A percentile compares a stretch with the other conserved stretches of the same genome.
Evolutionary conservation across 768 basidiomycete species (phyloP).

Genomic region (Lactifluus hygrophoroides): DNA sequence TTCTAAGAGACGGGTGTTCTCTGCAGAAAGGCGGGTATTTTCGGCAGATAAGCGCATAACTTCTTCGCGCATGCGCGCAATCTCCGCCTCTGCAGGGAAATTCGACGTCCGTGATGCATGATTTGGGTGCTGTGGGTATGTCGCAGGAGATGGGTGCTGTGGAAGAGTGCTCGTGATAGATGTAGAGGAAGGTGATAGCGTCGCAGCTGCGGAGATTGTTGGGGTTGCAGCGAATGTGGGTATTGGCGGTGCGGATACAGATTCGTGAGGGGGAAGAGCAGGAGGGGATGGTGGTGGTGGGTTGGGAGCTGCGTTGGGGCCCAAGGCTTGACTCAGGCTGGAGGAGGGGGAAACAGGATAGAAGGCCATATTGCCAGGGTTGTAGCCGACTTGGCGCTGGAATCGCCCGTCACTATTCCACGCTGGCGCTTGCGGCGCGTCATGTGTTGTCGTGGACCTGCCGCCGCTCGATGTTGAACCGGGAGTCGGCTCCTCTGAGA

Average conservation of each 20-base stretch:
- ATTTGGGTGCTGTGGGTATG: slow-evolving; percentile 5
- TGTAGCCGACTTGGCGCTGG: slow-evolving; percentile 16
- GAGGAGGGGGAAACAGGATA: slow-evolving; percentile 17
- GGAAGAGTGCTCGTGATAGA: slow-evolving; percentile 12
- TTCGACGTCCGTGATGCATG: slow-evolving; percentile 3
- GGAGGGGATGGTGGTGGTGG: slow-evolving; percentile 11
- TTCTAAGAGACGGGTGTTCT: slow-evolving; percentile 17
- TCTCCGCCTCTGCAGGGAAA: slow-evolving; percentile 6
- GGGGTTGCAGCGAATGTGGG: slow-evolving; percentile 11
- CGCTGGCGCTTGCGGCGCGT: slow-evolving; percentile 11
- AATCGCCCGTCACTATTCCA: slow-evolving; percentile 14
- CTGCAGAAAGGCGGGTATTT: slow-evolving; percentile 18
- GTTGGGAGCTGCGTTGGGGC: slow-evolving; percentile 10
- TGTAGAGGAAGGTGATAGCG: slow-evolving; percentile 12
- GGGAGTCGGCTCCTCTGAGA: slow-evolving; percentile 11
- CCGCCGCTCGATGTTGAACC: slow-evolving; percentile 12
- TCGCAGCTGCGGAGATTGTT: slow-evolving; percentile 5
- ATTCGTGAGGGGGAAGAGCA: slow-evolving; percentile 5
- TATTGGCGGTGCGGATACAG: background rate
- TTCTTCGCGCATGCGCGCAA: slow-evolving; percentile 17
- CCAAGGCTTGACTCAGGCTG: slow-evolving; percentile 19
- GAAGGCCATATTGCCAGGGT: slow-evolving; percentile 10
- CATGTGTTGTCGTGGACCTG: slow-evolving; percentile 10
- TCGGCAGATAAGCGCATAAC: slow-evolving; percentile 15
- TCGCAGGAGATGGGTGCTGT: background rate